phyloP scores from a whole-genome alignment of 371 early-diverging fungal species.

The Syncephalastrum racemosum region DNA sequence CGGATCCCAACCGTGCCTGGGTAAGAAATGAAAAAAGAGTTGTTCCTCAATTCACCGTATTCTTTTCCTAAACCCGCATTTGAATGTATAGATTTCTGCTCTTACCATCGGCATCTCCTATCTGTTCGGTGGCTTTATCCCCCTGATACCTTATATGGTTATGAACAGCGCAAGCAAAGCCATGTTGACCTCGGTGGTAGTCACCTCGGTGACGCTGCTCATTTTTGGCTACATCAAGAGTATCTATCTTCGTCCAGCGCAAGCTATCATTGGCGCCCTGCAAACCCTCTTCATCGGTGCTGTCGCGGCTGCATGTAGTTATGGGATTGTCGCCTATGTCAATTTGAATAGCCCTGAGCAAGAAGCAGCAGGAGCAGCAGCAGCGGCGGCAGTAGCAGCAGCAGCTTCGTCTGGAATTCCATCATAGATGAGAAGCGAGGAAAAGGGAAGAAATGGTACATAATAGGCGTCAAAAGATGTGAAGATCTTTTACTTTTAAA shows the following conservation, averaged over 20 bases:
- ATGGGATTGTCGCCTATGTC: constrained; percentile 35
- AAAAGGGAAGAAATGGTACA: no score
- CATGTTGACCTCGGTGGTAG: constrained; percentile 49
- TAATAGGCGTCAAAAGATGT: no score
- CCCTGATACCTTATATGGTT: constrained; percentile 67
- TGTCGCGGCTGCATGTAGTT: constrained; percentile 62
- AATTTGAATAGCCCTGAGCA: constrained; percentile 10
- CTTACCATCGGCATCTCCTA: constrained; percentile 69
- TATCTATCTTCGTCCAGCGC: constrained; percentile 49
- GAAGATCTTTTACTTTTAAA: no score
- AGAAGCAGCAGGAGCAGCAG: neutral
- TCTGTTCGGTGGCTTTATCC: constrained; percentile 71
- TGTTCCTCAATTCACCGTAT: no score
- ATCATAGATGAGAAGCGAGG: no score
- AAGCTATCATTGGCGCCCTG: constrained; percentile 49
- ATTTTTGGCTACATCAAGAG: constrained; percentile 71
- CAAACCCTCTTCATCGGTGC: constrained; percentile 66
- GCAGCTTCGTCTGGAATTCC: no score
- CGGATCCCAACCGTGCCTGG: constrained; percentile 61
- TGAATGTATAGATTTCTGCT: constrained; percentile 49
- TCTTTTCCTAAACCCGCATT: no score
- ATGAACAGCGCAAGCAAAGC: constrained; percentile 42
- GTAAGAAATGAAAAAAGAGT: constrained; percentile 33
- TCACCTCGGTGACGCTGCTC: constrained; percentile 62
- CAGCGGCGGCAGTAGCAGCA: no score